phyloP scores from a whole-genome alignment of 163 green algal genomes.

The Scenedesmus sp. region DNA sequence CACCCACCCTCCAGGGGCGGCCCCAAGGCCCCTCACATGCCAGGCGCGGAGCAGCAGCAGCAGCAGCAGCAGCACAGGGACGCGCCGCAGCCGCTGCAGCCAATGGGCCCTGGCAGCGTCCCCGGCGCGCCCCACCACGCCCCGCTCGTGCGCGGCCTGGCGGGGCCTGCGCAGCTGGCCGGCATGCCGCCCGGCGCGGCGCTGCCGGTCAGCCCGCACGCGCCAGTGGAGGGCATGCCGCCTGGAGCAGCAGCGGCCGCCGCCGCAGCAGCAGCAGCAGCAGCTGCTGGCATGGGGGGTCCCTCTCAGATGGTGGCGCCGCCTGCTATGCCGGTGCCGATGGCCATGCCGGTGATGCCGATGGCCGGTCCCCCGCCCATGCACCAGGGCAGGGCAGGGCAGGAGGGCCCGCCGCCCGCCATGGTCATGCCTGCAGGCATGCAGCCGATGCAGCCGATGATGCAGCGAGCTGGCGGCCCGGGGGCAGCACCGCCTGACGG shows the following conservation, averaged over 20 bases:
- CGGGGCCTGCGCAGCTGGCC: not conserved
- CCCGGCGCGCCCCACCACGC: not conserved
- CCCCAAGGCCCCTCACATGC: constrained; percentile 1
- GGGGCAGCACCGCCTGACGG: not conserved
- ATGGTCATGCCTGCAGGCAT: constrained; percentile 15
- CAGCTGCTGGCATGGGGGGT: constrained; percentile 5
- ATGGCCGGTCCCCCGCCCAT: not conserved
- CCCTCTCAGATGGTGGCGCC: not conserved
- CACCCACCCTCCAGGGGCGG: not conserved
- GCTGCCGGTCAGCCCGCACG: not conserved
- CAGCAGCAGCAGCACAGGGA: not conserved
- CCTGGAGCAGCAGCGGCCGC: not conserved
- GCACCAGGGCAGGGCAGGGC: not conserved
- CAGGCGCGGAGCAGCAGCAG: not conserved
- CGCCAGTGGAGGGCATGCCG: not conserved
- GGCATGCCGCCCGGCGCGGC: not conserved
- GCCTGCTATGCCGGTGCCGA: not conserved
- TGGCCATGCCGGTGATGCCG: not conserved
- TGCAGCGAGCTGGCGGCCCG: not conserved
- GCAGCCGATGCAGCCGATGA: constrained; percentile 16
- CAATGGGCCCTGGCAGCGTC: not conserved
- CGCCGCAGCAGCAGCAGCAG: constrained; percentile 2
- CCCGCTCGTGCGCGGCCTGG: not conserved
- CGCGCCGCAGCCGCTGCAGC: not conserved
- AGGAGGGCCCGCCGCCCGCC: not conserved